A percentile compares a stretch with the other conserved stretches of the same genome.
Conservation (phyloP, 2,329 filamentous ascomycete genomes). For the Neodidymelliopsis sp. region DNA sequence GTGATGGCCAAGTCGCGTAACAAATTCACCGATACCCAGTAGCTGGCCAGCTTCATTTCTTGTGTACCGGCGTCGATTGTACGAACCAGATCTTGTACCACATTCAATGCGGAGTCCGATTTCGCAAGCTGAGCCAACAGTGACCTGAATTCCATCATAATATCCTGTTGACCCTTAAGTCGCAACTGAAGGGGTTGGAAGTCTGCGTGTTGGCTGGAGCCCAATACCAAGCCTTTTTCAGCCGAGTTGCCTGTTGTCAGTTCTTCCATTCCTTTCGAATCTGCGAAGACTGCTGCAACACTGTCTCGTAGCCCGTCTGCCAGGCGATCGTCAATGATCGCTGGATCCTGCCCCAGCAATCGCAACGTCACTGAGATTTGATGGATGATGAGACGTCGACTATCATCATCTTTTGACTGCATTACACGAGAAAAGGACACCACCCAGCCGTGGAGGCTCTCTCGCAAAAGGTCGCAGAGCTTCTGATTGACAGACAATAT, state of each 20-base stretch:
- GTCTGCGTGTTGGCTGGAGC: conserved; percentile 28
- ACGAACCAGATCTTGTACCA: conserved; percentile 72
- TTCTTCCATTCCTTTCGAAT: conserved; percentile 37
- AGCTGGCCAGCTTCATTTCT: conserved; percentile 70
- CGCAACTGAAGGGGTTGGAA: conserved; percentile 67
- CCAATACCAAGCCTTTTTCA: conserved; percentile 27
- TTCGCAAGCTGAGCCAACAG: conserved; percentile 64
- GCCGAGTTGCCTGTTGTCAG: conserved; percentile 17
- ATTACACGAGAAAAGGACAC: conserved; percentile 81
- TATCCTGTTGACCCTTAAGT: conserved; percentile 71
- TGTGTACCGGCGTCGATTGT: conserved; percentile 66
- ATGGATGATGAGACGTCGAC: conserved; percentile 74
- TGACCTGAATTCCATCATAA: conserved; percentile 67
- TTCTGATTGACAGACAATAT: conserved; percentile 69
- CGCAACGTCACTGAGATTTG: conserved; percentile 79
- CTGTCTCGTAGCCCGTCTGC: conserved; percentile 77
- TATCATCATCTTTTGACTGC: conserved; percentile 81
- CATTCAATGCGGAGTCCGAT: conserved; percentile 53
- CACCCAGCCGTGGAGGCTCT: conserved; percentile 80
- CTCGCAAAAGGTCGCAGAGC: conserved; percentile 71
- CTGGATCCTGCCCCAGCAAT: conserved; percentile 68
- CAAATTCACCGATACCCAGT: conserved; percentile 81
- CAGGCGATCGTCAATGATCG: conserved; percentile 72
- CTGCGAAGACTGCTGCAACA: conserved; percentile 61
- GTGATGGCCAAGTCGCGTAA: conserved; percentile 65